Evolutionary conservation across 2,329 filamentous ascomycete species (phyloP), one percentile per base, ranked within the genome.

Genomic region (Catunica adiposa): DNA sequence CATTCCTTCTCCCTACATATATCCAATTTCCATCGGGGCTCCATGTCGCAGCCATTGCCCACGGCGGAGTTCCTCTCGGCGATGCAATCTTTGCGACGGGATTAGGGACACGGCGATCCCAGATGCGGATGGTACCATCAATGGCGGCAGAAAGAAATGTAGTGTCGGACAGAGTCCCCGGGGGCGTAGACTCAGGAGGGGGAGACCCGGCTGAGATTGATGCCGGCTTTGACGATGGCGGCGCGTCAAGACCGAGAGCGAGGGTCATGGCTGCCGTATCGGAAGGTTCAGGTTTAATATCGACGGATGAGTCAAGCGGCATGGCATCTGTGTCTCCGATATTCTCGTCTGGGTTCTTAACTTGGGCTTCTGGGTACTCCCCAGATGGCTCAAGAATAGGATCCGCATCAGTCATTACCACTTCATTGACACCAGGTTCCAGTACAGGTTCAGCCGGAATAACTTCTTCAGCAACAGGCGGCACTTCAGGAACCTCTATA

Each of bases 11-110:
- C 0, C 92, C 92, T 0, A 86, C 89, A 68, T 95, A 98, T 63
- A 98, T 89, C 68, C 80, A 88, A 68, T 97, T 97, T 14, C 92
- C 92, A 66, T 96, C 86, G 0, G 89, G 89, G 55, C 85, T 90
- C 92, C 92, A 98, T 70, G 89, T 95, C 0, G 89, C 88, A 61
- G 87, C 89, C 82, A 95, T 96, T 68, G 90, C 97, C 90, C 90
- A 98, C 0, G 90, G 92, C 1, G 92, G 90, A 0, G 88, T 86
- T 17, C 82, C 81, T 9, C 80, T 78, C 9, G 82, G 75, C 17
- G 85, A 86, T 1, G 76, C 74, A 56, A 97, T 90, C 26, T 83
- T 80, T 2, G 92, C 89, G 1, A 95, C 75, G 0, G 90, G 84
- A 37, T 83, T 77, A 1, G 78, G 78, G 60, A 85, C 79, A 20